Conservation (phyloP, 2,329 filamentous ascomycete species). For the Colletotrichum tamarilloi region DNA sequence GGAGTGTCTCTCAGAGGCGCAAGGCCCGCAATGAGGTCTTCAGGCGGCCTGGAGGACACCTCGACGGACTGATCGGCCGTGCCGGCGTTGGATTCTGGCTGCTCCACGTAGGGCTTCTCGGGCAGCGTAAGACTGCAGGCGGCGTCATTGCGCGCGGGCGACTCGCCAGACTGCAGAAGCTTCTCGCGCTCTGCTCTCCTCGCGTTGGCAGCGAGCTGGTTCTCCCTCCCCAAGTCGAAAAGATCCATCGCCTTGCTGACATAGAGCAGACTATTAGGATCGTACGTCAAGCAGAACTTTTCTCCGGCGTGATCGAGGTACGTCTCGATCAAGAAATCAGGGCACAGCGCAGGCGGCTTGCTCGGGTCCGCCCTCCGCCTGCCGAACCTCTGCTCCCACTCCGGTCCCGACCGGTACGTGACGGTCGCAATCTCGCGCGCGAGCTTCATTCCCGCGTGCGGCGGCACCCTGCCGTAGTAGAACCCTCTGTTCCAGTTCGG, state of each 20-base stretch:
- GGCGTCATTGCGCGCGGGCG: conserved; percentile 51
- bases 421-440: conserved; percentile 97
- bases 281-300: conserved; percentile 97
- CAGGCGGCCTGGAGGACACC: conserved; percentile 69
- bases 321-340: conserved; percentile 97
- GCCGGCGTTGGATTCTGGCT: conserved; percentile 63
- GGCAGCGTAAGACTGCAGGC: conserved; percentile 86
- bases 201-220: conserved; percentile 71
- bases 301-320: conserved; percentile 98
- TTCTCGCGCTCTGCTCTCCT: conserved; percentile 71
- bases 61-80: conserved; percentile 42
- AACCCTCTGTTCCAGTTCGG: conserved; percentile 96
- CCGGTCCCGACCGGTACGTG: conserved; percentile 94
- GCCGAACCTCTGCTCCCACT: conserved; percentile 97
- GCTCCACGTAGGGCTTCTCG: conserved; percentile 86
- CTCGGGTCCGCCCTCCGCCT: conserved; percentile 85
- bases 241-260: conserved; percentile 99
- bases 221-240: conserved; percentile 85
- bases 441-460: conserved; percentile 97
- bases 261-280: conserved; percentile 94
- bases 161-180: conserved; percentile 63
- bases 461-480: conserved; percentile 89
- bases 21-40: conserved; percentile 83
- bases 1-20: conserved; percentile 78
- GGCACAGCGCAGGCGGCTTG: conserved; percentile 92